Conservation (phyloP, 2,329 filamentous ascomycete genomes). For the Hypoxylon sp. region DNA sequence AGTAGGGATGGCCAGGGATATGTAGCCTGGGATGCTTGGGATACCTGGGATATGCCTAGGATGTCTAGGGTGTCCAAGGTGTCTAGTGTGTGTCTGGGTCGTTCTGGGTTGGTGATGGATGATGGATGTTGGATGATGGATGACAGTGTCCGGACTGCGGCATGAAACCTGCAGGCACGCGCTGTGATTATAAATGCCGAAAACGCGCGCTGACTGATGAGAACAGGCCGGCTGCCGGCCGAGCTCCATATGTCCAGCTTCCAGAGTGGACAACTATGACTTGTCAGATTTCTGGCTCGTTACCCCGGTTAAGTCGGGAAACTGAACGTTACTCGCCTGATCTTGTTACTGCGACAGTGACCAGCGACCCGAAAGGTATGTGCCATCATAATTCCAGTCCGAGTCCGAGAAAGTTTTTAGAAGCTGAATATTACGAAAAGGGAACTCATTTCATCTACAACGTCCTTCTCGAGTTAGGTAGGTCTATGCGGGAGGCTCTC, state of each 20-base stretch:
- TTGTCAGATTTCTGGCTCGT: conserved; percentile 18
- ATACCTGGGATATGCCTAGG: no score
- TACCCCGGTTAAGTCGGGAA: conserved; percentile 33
- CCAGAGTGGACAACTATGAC: conserved; percentile 13
- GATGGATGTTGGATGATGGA: conserved; percentile 19
- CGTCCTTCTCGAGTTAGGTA: conserved; percentile 35
- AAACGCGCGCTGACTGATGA: conserved; percentile 31
- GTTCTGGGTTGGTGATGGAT: background rate
- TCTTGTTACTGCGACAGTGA: background rate
- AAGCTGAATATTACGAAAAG: conserved; percentile 15
- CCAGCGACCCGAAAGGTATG: background rate
- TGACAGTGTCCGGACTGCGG: conserved; percentile 20
- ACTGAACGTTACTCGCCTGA: conserved; percentile 10
- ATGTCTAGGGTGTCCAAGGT: no score
- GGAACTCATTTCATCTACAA: conserved; percentile 10
- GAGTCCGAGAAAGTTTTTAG: background rate
- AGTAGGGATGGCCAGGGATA: conserved; percentile 7
- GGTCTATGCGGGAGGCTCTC: conserved; percentile 34
- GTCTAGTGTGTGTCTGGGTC: no score
- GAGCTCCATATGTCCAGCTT: conserved; percentile 9
- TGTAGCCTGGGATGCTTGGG: background rate
- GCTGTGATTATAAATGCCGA: conserved; percentile 40
- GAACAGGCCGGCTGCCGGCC: conserved; percentile 10
- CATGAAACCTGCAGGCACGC: conserved; percentile 43
- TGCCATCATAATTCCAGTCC: background rate